Evolutionary conservation across 192 early-diverging fungal species (phyloP).

Genomic region (Coemansia sp.): DNA sequence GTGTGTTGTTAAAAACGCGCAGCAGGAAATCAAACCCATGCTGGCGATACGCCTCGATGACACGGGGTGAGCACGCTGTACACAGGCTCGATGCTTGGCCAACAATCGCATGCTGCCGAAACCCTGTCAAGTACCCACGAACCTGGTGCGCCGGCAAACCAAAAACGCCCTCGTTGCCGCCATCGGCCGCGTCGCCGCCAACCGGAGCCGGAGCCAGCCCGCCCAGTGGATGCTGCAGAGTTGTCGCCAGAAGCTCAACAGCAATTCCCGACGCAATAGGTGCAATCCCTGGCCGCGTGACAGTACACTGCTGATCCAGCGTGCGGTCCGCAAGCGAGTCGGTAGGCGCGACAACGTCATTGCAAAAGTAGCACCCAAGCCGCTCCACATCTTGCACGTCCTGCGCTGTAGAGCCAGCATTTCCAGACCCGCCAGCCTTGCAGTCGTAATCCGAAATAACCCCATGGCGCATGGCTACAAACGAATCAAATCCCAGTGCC

Average conservation of each 20-base stretch:
- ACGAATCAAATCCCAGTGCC: constrained; percentile 95
- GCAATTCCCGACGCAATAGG: constrained; percentile 82
- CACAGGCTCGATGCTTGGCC: constrained; percentile 86
- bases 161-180: constrained; percentile 49
- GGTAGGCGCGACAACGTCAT: constrained; percentile 94
- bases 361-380: constrained; percentile 98
- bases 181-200: constrained; percentile 1
- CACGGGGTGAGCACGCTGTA: constrained; percentile 78
- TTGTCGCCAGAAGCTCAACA: constrained; percentile 87
- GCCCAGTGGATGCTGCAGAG: constrained; percentile 72
- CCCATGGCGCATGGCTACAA: constrained; percentile 95
- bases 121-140: constrained; percentile 83
- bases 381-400: constrained; percentile 3
- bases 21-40: constrained; percentile 74
- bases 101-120: constrained; percentile 77
- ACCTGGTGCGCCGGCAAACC: constrained; percentile 94
- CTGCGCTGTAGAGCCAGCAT: background rate
- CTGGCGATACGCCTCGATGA: constrained; percentile 62
- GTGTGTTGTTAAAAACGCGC: constrained; percentile 63
- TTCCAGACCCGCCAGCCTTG: background rate
- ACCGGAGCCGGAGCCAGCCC: constrained; percentile 35
- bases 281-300: constrained; percentile 93
- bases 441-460: constrained; percentile 33
- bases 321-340: constrained; percentile 93
- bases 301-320: constrained; percentile 97